Evolutionary conservation across 116 monocot species (phyloP).

Genomic region (Papilionanthe hybrid): DNA sequence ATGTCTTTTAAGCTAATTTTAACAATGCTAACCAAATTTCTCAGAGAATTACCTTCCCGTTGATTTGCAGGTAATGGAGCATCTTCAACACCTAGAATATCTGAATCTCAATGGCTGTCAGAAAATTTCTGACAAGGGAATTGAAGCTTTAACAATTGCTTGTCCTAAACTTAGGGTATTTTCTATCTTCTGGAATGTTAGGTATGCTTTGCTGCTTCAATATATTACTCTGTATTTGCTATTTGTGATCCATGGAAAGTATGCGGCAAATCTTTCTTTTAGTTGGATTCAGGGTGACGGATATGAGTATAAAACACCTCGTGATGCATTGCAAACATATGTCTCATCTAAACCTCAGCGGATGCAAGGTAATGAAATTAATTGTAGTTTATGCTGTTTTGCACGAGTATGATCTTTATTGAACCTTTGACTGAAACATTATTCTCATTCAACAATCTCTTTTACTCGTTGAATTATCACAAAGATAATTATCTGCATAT

Average conservation of each 20-base stretch:
- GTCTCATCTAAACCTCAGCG: slow-evolving; percentile 74
- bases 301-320: slow-evolving; percentile 48
- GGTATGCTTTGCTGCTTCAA: slow-evolving; percentile 29
- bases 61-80: slow-evolving; percentile 31
- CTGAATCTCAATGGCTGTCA: slow-evolving; percentile 95
- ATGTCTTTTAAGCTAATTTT: too few relatives aligned
- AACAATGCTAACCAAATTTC: too few relatives aligned
- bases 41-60: too few relatives aligned
- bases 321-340: slow-evolving; percentile 56
- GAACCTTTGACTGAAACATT: not conserved
- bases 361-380: slow-evolving; percentile 68
- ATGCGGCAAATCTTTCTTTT: not conserved
- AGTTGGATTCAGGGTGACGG: slow-evolving; percentile 56
- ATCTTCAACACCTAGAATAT: slow-evolving; percentile 43
- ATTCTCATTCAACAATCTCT: not conserved
- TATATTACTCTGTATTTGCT: not conserved
- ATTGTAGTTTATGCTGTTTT: not conserved
- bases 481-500: not conserved
- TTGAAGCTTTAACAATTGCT: slow-evolving; percentile 64
- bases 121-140: slow-evolving; percentile 79
- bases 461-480: not conserved
- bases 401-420: not conserved
- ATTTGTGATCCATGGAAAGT: not conserved
- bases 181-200: slow-evolving; percentile 92
- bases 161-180: slow-evolving; percentile 60